Base-by-base conservation (phyloP, 805 yeast genomes). In the Suhomyces sp. region DNA sequence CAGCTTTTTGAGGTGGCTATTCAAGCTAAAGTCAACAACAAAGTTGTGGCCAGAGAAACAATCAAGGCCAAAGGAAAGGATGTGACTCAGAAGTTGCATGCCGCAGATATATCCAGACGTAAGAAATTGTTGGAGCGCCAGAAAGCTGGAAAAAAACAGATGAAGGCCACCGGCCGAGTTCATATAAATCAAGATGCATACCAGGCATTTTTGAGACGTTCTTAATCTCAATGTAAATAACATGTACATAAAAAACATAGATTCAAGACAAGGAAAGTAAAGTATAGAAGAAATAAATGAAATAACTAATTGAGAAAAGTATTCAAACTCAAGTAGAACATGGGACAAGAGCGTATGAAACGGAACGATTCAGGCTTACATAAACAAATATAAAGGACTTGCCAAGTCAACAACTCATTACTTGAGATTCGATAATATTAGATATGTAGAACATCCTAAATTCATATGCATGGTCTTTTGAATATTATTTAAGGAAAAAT, bases 51-150 rank as follows among this genome's bases (percentile, higher is more conserved):
- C 1, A 76, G 99, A 56, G 97, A 93, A 63, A 92, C 97, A 0
- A 88, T 94, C 56, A 89, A 89, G 66, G 98, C 98, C 5, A 82
- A 89, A 64, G 77, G 97, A 54, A 93, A 93, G 69, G 98, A 93
- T 69, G 99, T 93, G n/a, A 76, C 94, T 50, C 96, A 94, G 25
- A 88, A 84, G 63, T 73, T 94, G 54, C 98, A 93, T 68, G 99
- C 98, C 0, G 85, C 97, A 17, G 99, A 93, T 73, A 82, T 92
- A 31, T 81, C 96, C 0, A 79, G 99, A 72, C 79, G 97, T 55
- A 91, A 91, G 75, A 93, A 93, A 70, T 77, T 93, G 58, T 74
- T 93, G 49, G 89, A 80, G 50, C 86, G 87, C 60, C 99, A 93
- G 63, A 93, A 92, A 67, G 97, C 89, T 64, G 99, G 99, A 37